Evolutionary conservation across 176 grass and related monocot species (phyloP).

Genomic region (Musa acuminata): DNA sequence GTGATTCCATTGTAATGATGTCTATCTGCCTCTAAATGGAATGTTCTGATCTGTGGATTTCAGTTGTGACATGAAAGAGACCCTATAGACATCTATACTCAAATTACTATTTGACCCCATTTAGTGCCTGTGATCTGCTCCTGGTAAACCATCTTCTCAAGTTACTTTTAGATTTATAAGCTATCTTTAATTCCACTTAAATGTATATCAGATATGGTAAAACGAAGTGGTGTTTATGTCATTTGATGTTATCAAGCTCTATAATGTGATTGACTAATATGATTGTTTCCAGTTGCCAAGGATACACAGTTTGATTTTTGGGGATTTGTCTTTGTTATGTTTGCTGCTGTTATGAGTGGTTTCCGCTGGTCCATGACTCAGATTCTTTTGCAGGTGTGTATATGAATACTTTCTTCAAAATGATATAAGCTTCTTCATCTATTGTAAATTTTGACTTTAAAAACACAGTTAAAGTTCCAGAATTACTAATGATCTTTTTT

Average conservation of each 20-base stretch:
- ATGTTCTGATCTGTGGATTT: too few relatives aligned
- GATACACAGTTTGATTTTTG: constrained; percentile 90
- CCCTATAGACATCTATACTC: too few relatives aligned
- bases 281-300: constrained; percentile 61
- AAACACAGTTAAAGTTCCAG: neutral
- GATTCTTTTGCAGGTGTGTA: constrained; percentile 79
- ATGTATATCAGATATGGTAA: neutral
- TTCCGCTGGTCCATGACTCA: constrained; percentile 99
- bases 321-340: constrained; percentile 93
- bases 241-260: constrained; percentile 13
- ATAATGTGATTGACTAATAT: constrained; percentile 19
- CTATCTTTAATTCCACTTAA: neutral
- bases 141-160: neutral
- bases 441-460: neutral
- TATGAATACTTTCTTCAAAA: neutral
- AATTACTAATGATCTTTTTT: constrained; percentile 24
- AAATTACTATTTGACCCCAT: too few relatives aligned
- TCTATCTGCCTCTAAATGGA: too few relatives aligned
- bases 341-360: constrained; percentile 99
- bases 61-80: too few relatives aligned
- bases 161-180: neutral
- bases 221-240: neutral
- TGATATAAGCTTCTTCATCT: neutral
- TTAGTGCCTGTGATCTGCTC: too few relatives aligned
- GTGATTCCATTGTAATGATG: too few relatives aligned